Evolutionary conservation across 768 basidiomycete genomes (phyloP).

Genomic region (Tylopilus vinaceipallidus): DNA sequence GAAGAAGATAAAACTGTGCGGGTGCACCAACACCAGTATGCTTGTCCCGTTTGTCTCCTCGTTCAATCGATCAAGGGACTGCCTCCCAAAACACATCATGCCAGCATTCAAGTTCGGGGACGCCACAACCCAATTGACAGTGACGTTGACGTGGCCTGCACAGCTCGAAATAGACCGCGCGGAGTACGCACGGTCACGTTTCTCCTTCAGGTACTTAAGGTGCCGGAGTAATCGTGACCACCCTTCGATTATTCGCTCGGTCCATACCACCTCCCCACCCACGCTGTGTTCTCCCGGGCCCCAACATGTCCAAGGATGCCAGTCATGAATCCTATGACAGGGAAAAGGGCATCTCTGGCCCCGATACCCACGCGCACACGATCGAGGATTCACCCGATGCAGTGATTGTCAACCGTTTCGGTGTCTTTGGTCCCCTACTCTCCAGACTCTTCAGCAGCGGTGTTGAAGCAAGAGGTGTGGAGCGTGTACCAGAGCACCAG

Average conservation of each 20-base stretch:
- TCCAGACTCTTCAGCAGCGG: conserved; percentile 44
- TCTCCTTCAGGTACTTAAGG: background rate
- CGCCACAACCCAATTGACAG: no score
- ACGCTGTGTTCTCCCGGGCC: background rate
- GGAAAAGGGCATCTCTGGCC: conserved; percentile 14
- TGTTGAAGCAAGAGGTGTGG: conserved; percentile 54
- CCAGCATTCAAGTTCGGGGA: no score
- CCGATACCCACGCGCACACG: background rate
- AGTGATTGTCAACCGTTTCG: conserved; percentile 31
- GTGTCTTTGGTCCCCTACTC: conserved; percentile 31
- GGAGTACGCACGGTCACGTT: background rate
- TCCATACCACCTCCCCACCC: no score
- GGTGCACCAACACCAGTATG: no score
- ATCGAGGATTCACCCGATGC: conserved; percentile 29
- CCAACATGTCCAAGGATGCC: conserved; percentile 7
- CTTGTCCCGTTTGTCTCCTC: no score
- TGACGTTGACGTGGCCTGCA: background rate
- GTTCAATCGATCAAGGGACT: no score
- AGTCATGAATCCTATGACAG: conserved; percentile 10
- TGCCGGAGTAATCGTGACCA: no score
- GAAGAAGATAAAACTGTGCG: no score
- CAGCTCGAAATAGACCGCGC: background rate
- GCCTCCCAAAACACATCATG: no score
- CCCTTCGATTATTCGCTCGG: background rate
- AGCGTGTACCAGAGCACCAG: conserved; percentile 51